phyloP scores from a whole-genome alignment of 1,284 basidiomycete genomes.

The Baeospora myosura region DNA sequence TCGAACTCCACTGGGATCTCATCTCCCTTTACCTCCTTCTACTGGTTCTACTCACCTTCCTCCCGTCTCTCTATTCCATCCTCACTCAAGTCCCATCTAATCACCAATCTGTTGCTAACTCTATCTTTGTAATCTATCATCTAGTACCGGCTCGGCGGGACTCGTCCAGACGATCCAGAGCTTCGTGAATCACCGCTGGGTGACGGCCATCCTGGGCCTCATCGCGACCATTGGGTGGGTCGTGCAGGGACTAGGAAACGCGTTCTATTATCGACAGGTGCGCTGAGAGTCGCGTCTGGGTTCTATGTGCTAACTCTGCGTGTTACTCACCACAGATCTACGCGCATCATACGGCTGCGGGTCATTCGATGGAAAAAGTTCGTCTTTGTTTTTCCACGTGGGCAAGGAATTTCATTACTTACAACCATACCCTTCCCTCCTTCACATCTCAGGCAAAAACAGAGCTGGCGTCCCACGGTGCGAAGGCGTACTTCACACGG shows the following conservation, averaged over 20 bases:
- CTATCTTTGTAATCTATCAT: conserved; percentile 5
- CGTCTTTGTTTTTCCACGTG: conserved; percentile 17
- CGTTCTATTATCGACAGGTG: conserved; percentile 78
- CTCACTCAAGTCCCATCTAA: too few species aligned
- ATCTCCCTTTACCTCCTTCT: too few species aligned
- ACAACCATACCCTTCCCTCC: conserved; percentile 10
- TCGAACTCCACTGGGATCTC: too few species aligned
- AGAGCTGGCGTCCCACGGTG: conserved; percentile 80
- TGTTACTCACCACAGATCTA: conserved; percentile 56
- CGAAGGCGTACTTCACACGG: conserved; percentile 80
- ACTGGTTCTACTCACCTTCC: too few species aligned
- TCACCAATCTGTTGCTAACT: conserved; percentile 10
- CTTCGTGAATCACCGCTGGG: conserved; percentile 56
- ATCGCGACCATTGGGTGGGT: conserved; percentile 85
- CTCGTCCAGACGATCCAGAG: conserved; percentile 86
- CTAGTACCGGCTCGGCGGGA: conserved; percentile 89
- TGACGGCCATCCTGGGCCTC: conserved; percentile 72
- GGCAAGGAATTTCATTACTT: neutral
- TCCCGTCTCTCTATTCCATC: conserved; percentile 13
- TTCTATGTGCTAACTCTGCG: neutral
- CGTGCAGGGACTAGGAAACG: conserved; percentile 75
- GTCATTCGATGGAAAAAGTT: conserved; percentile 79
- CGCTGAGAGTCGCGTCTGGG: too few species aligned
- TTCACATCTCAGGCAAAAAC: conserved; percentile 62
- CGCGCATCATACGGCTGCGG: conserved; percentile 74